Evolutionary conservation across 805 yeast genomes (phyloP), one percentile per base, ranked within the genome.

Genomic region (Kodamaea nitidulidarum): DNA sequence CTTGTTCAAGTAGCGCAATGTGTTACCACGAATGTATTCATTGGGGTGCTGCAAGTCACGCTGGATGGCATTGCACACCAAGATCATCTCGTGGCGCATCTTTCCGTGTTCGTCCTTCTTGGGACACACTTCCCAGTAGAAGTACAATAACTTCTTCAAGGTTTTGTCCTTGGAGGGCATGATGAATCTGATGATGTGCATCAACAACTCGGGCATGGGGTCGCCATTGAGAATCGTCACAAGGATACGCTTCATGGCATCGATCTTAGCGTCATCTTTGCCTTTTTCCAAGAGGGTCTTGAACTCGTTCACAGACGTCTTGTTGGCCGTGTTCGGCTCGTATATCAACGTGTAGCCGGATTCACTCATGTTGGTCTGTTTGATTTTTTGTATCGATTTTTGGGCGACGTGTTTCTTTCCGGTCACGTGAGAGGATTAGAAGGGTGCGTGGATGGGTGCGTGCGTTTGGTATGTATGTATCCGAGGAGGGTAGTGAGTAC

Each of bases 51-150:
- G 97, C 52, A 93, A 76, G 61, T 93, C 99, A 63, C 88, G 90
- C 64, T 93, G 95, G 55, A 93, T 88, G 39, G 98, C 96, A 62
- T 95, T 95, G 70, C 98, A 93, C 36, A 91, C 98, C 48, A 93
- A 78, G 64, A 95, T 91, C 98, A 93, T 93, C 68, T 93, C 99
- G 62, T 91, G 98, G 67, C 87, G 87, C 73, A 95, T 77, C 61
- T 87, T 88, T 3, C 98, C 98, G 38, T 84, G 84, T 26, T 74
- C 71, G 52, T 88, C 95, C 49, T 84, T 71, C 65, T 95, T 95
- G 40, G 96, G 95, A 58, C 96, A 95, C 41, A 91, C 87, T 64
- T 93, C 99, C 98, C 98, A 93, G 70, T 93, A 93, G 55, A 88
- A 86, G 56, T 91, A 93, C 47, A 95, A 71, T 58, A 93, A 73